phyloP scores from a whole-genome alignment of 2,329 filamentous ascomycete species.

The Diaporthe eres region DNA sequence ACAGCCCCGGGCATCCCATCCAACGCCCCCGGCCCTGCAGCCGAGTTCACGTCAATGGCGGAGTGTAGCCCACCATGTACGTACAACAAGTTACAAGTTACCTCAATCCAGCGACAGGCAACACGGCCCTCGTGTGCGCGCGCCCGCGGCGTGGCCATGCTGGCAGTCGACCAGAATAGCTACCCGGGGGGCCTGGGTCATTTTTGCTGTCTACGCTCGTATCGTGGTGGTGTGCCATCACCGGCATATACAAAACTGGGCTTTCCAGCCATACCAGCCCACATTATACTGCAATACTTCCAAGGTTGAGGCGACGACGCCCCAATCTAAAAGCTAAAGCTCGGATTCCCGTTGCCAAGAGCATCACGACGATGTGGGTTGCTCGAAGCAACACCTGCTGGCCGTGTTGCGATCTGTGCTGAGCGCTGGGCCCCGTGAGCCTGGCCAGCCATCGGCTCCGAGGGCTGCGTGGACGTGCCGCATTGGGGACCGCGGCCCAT shows the following conservation, averaged over 20 bases:
- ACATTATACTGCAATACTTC: constrained; percentile 8
- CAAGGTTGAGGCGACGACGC: background rate
- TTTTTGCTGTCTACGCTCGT: background rate
- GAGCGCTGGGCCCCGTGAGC: background rate
- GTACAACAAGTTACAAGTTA: background rate
- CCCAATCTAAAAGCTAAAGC: background rate
- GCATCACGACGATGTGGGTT: constrained; percentile 15
- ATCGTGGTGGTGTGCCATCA: background rate
- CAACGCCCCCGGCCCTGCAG: background rate
- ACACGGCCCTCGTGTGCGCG: background rate
- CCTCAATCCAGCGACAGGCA: background rate
- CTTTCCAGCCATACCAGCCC: constrained; percentile 17
- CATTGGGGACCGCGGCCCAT: constrained; percentile 21
- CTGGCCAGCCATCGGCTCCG: constrained; percentile 24
- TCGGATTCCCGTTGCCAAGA: constrained; percentile 33
- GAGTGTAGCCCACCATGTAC: background rate
- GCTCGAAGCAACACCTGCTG: background rate
- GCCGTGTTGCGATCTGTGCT: constrained; percentile 31
- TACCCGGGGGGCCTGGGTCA: background rate
- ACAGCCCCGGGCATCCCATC: background rate
- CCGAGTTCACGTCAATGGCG: background rate
- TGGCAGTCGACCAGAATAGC: constrained; percentile 16
- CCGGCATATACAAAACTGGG: background rate
- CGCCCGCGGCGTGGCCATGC: constrained; percentile 3
- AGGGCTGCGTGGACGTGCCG: constrained; percentile 4